Percentiles rank a stretch among this genome's conserved stretches.
Conservation (phyloP, 495 filamentous ascomycete species). For the Articulospora tetracladia region DNA sequence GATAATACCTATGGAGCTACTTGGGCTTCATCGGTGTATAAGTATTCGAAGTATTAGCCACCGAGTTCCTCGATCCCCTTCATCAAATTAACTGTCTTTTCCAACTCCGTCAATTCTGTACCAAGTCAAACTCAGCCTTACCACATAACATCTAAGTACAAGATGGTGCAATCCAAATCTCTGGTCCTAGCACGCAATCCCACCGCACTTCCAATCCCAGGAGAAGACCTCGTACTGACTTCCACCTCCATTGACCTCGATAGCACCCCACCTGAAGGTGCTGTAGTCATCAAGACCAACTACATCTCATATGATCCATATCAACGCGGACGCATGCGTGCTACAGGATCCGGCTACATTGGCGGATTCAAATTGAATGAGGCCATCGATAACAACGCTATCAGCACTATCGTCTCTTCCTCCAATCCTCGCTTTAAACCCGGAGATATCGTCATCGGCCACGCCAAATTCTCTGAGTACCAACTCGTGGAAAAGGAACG, state of each 20-base stretch:
- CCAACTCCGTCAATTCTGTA: no score
- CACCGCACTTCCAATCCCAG: constrained; percentile 60
- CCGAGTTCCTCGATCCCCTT: no score
- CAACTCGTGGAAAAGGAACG: constrained; percentile 31
- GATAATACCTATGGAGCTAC: no score
- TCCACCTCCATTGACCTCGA: constrained; percentile 58
- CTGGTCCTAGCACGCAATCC: constrained; percentile 75
- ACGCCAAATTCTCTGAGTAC: constrained; percentile 59
- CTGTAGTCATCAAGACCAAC: constrained; percentile 65
- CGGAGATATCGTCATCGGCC: constrained; percentile 62
- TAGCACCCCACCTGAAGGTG: constrained; percentile 58
- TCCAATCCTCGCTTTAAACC: constrained; percentile 52
- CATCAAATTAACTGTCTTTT: no score
- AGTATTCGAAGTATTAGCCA: no score
- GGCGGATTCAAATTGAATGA: constrained; percentile 49
- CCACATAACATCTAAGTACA: not conserved
- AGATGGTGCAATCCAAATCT: constrained; percentile 58
- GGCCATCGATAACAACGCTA: constrained; percentile 50
- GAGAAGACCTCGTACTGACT: constrained; percentile 68
- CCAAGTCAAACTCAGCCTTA: not conserved
- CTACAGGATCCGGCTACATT: constrained; percentile 48
- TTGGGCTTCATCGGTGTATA: no score
- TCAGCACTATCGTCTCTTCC: constrained; percentile 63
- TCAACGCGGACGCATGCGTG: constrained; percentile 65
- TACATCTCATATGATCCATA: constrained; percentile 86